Evolutionary conservation across 176 grass and related monocot genomes (phyloP).

Genomic region (Hordeum marinum): DNA sequence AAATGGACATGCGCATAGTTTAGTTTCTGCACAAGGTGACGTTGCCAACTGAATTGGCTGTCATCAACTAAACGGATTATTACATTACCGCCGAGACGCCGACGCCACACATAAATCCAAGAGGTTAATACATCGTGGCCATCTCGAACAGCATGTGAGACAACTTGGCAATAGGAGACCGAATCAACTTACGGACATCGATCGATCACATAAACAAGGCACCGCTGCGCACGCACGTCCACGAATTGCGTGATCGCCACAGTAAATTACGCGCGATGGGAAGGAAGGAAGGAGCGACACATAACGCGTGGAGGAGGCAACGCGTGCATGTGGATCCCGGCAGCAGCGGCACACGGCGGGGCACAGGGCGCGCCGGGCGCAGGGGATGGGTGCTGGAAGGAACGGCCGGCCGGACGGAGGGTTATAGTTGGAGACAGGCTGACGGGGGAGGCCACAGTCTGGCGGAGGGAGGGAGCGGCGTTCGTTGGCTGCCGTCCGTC

Average conservation of each 20-base stretch:
- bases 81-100: neutral
- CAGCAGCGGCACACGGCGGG: neutral
- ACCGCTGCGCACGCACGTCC: neutral
- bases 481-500: conserved; percentile 30
- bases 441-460: conserved; percentile 21
- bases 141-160: neutral
- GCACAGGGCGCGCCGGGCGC: neutral
- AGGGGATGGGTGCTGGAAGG: neutral
- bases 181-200: neutral
- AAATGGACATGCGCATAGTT: neutral
- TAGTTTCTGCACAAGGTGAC: neutral
- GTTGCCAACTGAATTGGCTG: neutral
- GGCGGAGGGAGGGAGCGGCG: neutral
- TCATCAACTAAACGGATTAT: neutral
- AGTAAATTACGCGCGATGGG: neutral
- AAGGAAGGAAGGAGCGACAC: neutral
- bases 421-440: conserved; percentile 14
- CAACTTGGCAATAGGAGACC: neutral
- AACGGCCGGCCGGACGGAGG: neutral
- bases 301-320: neutral
- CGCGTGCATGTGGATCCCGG: neutral
- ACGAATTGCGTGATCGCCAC: neutral
- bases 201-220: neutral
- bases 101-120: neutral
- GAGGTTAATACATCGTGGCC: neutral